These are phyloP conservation scores for Tetradesmus lagerheimii DNA, from an alignment of 139 green algal species.

Conservation along the genomic window DNA sequence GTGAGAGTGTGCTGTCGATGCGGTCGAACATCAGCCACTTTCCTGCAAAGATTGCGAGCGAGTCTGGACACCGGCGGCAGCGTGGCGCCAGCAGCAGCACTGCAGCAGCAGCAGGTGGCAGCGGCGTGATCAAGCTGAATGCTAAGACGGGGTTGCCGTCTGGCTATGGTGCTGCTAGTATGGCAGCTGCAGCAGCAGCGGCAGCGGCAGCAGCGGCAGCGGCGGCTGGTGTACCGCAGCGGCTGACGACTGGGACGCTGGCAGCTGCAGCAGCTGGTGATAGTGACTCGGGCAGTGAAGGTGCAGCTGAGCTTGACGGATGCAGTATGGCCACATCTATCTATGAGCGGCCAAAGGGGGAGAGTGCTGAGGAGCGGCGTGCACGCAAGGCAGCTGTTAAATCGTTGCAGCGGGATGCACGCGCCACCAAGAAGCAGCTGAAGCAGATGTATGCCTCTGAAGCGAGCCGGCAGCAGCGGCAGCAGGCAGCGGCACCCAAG, in stretches of 20 bases:
- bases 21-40: constrained; percentile 89
- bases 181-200: constrained; percentile 27
- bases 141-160: constrained; percentile 70
- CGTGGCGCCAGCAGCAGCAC: constrained; percentile 32
- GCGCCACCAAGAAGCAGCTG: constrained; percentile 86
- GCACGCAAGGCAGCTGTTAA: constrained; percentile 89
- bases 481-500: constrained; percentile 51
- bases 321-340: constrained; percentile 36
- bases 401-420: constrained; percentile 69
- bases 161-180: constrained; percentile 11
- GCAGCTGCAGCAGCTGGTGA: constrained; percentile 13
- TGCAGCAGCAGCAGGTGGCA: constrained; percentile 30
- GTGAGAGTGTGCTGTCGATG: constrained; percentile 87
- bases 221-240: neutral
- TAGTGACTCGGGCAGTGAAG: constrained; percentile 20
- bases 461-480: constrained; percentile 61
- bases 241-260: neutral
- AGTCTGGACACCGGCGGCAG: constrained; percentile 31
- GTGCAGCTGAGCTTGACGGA: neutral
- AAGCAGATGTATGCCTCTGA: constrained; percentile 86
- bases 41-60: constrained; percentile 73
- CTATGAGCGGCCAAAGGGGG: constrained; percentile 71
- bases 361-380: constrained; percentile 86
- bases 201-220: constrained; percentile 17
- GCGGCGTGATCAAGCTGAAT: constrained; percentile 62